Evolutionary conservation across 345 rosid species (phyloP).

Genomic region (Gossypium raimondii): DNA sequence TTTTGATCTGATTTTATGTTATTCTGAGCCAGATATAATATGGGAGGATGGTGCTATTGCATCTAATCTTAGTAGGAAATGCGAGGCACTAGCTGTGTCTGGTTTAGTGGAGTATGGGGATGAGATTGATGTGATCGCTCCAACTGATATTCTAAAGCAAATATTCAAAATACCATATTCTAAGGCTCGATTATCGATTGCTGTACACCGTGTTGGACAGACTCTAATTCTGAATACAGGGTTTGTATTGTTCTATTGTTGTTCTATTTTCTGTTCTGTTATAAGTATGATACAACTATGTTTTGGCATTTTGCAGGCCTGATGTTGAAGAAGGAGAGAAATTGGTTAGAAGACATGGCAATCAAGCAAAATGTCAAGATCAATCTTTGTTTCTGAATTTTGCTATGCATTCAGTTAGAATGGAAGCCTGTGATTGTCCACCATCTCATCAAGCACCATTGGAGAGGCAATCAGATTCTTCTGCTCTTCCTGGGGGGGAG

Average conservation of each 20-base stretch:
- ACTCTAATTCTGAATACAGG: conserved; percentile 87
- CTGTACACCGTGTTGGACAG: conserved; percentile 86
- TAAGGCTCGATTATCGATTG: conserved; percentile 84
- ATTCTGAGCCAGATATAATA: conserved; percentile 48
- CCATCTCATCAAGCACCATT: conserved; percentile 49
- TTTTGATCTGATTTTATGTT: conserved; percentile 17
- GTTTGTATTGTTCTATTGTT: conserved; percentile 34
- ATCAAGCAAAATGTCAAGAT: conserved; percentile 79
- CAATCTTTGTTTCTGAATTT: conserved; percentile 82
- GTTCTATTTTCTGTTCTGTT: not conserved
- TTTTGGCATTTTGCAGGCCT: conserved; percentile 49
- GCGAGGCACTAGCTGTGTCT: conserved; percentile 91
- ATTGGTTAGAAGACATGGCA: conserved; percentile 65
- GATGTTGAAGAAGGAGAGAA: conserved; percentile 92
- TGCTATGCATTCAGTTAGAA: conserved; percentile 96
- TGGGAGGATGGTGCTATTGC: conserved; percentile 61
- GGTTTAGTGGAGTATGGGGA: conserved; percentile 94
- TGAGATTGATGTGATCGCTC: conserved; percentile 90
- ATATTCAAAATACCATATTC: conserved; percentile 95
- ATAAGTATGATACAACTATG: not conserved
- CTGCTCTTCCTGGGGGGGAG: conserved; percentile 54
- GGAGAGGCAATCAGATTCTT: conserved; percentile 47
- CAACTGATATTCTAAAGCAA: conserved; percentile 87
- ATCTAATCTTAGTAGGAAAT: conserved; percentile 63
- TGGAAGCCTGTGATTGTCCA: conserved; percentile 99